These are phyloP conservation scores for Jatropha multifida DNA, from an alignment of 441 rosid species.

Conservation along the genomic window DNA sequence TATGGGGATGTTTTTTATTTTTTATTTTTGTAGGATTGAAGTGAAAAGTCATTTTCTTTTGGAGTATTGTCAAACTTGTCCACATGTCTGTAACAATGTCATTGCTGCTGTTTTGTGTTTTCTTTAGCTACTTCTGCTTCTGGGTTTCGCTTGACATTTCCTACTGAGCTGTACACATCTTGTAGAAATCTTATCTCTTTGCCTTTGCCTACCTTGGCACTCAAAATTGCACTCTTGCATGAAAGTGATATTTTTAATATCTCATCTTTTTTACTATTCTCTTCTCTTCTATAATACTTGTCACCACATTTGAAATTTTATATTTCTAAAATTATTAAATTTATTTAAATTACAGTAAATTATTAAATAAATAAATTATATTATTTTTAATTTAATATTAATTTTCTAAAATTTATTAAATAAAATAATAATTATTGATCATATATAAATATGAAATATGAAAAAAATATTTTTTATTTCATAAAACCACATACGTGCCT, in stretches of 20 bases:
- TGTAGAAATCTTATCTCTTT: background rate
- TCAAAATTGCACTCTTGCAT: background rate
- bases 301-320: too few species aligned
- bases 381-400: too few species aligned
- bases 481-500: too few species aligned
- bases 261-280: background rate
- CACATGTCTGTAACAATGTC: background rate
- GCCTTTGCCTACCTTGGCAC: background rate
- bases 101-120: background rate
- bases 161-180: background rate
- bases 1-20: background rate
- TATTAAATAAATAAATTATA: too few species aligned
- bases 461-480: too few species aligned
- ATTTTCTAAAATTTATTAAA: too few species aligned
- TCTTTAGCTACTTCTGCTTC: background rate
- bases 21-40: conserved; percentile 1
- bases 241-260: background rate
- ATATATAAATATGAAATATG: too few species aligned
- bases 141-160: conserved; percentile 12
- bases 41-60: conserved; percentile 19
- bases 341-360: too few species aligned
- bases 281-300: too few species aligned
- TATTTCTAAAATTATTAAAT: too few species aligned
- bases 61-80: conserved; percentile 1
- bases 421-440: too few species aligned